phyloP scores from a whole-genome alignment of 805 yeast species.

The Saccharomyces kudriavzevii region DNA sequence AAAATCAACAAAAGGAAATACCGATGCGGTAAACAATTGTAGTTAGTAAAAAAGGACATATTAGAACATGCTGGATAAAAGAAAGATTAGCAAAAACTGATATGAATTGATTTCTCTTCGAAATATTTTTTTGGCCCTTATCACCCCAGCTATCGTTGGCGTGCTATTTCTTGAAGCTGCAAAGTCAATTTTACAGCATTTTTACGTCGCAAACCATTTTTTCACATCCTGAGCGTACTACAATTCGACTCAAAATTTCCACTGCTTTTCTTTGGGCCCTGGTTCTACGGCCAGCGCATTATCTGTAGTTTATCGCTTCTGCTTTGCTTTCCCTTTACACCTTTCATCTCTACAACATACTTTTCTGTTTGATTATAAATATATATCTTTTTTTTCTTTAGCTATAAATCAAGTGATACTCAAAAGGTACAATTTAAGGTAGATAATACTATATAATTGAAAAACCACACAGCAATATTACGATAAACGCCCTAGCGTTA shows the following conservation, averaged over 20 bases:
- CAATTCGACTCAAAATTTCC: no score
- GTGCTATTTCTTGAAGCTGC: neutral
- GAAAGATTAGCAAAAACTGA: neutral
- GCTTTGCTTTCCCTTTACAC: neutral
- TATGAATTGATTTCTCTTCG: neutral
- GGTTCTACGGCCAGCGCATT: neutral
- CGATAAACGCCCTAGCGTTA: neutral
- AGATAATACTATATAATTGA: neutral
- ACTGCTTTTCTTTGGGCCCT: neutral
- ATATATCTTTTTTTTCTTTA: neutral
- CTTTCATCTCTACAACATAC: neutral
- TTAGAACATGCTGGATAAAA: neutral
- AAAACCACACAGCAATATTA: neutral
- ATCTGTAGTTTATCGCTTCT: neutral
- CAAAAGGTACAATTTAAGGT: neutral
- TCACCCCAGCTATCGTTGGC: neutral
- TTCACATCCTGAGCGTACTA: neutral
- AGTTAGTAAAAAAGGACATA: neutral
- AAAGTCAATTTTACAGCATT: neutral
- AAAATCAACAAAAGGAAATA: slow-evolving; percentile 14
- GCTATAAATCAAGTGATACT: neutral
- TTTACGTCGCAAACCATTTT: neutral
- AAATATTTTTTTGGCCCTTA: neutral
- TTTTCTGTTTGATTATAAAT: neutral
- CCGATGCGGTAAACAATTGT: neutral